These are phyloP conservation scores for Linderina pennispora DNA, from an alignment of 192 early-diverging fungal species.

Conservation along the genomic window DNA sequence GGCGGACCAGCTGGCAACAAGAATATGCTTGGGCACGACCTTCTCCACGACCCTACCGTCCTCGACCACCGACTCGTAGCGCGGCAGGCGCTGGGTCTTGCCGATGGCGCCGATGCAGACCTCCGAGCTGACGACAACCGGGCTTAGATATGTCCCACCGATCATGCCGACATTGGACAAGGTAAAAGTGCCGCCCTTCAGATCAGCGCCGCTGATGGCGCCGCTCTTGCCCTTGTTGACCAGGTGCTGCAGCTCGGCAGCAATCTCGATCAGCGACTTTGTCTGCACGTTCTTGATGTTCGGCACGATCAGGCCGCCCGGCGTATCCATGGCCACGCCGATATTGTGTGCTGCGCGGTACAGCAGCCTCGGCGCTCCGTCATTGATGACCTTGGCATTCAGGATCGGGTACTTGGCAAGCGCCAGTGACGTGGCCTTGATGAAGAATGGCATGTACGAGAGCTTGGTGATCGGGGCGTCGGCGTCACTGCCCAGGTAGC, in stretches of 20 bases:
- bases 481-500: slow-evolving; percentile 44
- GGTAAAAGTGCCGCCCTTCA: slow-evolving; percentile 83
- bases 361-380: slow-evolving; percentile 47
- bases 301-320: slow-evolving; percentile 85
- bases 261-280: slow-evolving; percentile 86
- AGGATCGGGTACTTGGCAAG: slow-evolving; percentile 78
- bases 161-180: slow-evolving; percentile 94
- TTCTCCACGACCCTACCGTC: slow-evolving; percentile 50
- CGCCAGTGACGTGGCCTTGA: slow-evolving; percentile 84
- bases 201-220: slow-evolving; percentile 56
- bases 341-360: slow-evolving; percentile 86
- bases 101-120: slow-evolving; percentile 92
- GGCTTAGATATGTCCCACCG: slow-evolving; percentile 84
- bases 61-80: slow-evolving; percentile 50
- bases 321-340: slow-evolving; percentile 97
- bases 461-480: slow-evolving; percentile 62
- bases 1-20: slow-evolving; percentile 85
- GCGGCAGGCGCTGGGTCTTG: slow-evolving; percentile 72
- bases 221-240: slow-evolving; percentile 57
- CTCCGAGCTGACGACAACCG: slow-evolving; percentile 80
- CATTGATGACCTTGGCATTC: slow-evolving; percentile 61
- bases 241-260: slow-evolving; percentile 72
- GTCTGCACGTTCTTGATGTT: slow-evolving; percentile 88
- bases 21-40: slow-evolving; percentile 68
- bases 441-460: slow-evolving; percentile 91